A percentile compares a stretch with the other conserved stretches of the same genome.
Conservation (phyloP, 2,329 filamentous ascomycete genomes). For the Zasmidium angulare region DNA sequence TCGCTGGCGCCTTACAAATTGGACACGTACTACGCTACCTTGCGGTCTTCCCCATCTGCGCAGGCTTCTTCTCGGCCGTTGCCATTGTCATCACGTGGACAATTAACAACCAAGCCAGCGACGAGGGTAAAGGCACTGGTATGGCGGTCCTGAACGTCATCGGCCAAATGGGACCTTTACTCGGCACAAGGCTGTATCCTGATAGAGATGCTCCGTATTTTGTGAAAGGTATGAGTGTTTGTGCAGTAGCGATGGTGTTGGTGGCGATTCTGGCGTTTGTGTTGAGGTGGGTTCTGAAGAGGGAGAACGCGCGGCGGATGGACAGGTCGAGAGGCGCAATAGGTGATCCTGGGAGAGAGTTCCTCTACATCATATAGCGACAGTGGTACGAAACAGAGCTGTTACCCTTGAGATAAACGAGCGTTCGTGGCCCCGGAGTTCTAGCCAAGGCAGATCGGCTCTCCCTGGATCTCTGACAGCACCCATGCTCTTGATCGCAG, state of each 20-base stretch:
- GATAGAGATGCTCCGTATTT: slow-evolving; percentile 51
- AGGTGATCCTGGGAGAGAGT: slow-evolving; percentile 3
- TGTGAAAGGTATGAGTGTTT: slow-evolving; percentile 51
- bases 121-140: slow-evolving; percentile 69
- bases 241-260: slow-evolving; percentile 51
- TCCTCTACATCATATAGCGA: slow-evolving; percentile 15
- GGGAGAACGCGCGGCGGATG: slow-evolving; percentile 32
- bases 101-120: slow-evolving; percentile 76
- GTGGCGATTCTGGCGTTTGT: slow-evolving; percentile 45
- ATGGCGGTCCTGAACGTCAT: slow-evolving; percentile 80
- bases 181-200: slow-evolving; percentile 58
- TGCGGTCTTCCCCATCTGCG: slow-evolving; percentile 73
- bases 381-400: background rate
- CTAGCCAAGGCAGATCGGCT: too few species aligned
- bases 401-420: too few species aligned
- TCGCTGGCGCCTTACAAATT: slow-evolving; percentile 40
- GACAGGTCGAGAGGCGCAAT: slow-evolving; percentile 5
- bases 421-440: too few species aligned
- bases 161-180: slow-evolving; percentile 72
- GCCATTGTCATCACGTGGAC: slow-evolving; percentile 85
- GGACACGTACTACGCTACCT: slow-evolving; percentile 59
- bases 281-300: slow-evolving; percentile 43
- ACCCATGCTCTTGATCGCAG: too few species aligned
- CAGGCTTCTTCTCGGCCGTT: slow-evolving; percentile 81
- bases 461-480: too few species aligned